Conservation (phyloP, 495 filamentous ascomycete species). For the Tetracladium setigerum region DNA sequence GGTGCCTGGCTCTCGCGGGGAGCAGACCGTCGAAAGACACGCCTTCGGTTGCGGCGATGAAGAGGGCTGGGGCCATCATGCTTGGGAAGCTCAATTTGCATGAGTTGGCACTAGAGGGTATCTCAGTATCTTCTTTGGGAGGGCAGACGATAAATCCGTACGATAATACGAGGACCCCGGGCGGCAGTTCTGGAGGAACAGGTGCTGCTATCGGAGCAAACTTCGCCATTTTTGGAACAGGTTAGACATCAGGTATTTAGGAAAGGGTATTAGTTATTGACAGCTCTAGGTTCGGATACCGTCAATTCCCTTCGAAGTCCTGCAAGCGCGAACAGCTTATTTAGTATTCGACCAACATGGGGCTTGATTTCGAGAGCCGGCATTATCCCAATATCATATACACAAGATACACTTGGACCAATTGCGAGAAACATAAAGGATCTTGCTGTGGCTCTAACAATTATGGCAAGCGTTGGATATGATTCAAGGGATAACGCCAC, state of each 20-base stretch:
- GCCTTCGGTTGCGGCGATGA: slow-evolving; percentile 40
- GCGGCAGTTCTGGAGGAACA: slow-evolving; percentile 56
- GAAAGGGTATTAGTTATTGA: neutral
- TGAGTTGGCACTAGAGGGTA: slow-evolving; percentile 53
- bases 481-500: slow-evolving; percentile 39
- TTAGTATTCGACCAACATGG: slow-evolving; percentile 52
- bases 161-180: slow-evolving; percentile 51
- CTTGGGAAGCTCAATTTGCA: slow-evolving; percentile 60
- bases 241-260: neutral
- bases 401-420: slow-evolving; percentile 54
- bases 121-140: slow-evolving; percentile 50
- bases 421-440: slow-evolving; percentile 49
- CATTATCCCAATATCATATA: slow-evolving; percentile 52
- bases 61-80: slow-evolving; percentile 51
- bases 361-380: slow-evolving; percentile 45
- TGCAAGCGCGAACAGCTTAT: slow-evolving; percentile 53
- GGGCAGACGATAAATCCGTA: slow-evolving; percentile 60
- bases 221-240: slow-evolving; percentile 42
- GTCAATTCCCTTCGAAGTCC: slow-evolving; percentile 56
- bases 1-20: slow-evolving; percentile 35
- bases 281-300: slow-evolving; percentile 50
- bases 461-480: slow-evolving; percentile 45
- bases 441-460: slow-evolving; percentile 43
- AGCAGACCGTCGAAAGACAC: slow-evolving; percentile 40
- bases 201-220: slow-evolving; percentile 52